phyloP scores from a whole-genome alignment of 257 asterid species.

The Handroanthus guayacan region DNA sequence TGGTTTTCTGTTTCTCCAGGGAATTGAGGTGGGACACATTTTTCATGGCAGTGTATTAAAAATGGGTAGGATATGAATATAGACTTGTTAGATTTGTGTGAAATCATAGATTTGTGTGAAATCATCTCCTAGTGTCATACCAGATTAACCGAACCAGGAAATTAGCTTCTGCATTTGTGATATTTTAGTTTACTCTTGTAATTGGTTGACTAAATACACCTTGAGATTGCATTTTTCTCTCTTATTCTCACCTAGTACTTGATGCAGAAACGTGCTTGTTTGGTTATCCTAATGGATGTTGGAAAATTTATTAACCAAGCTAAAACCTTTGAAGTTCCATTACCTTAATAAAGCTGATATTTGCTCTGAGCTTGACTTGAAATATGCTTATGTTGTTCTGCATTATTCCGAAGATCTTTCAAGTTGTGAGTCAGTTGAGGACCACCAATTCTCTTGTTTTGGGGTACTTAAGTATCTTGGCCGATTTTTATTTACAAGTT shows the following conservation, averaged over 20 bases:
- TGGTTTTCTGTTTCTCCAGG: too few relatives aligned
- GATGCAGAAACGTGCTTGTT: slow-evolving; percentile 26
- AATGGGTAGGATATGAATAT: too few relatives aligned
- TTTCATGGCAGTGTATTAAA: too few relatives aligned
- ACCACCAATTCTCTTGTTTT: slow-evolving; percentile 1
- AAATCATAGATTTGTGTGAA: too few relatives aligned
- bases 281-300: slow-evolving; percentile 17
- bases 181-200: too few relatives aligned
- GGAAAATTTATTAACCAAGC: slow-evolving; percentile 23
- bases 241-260: slow-evolving; percentile 18
- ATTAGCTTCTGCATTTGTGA: too few relatives aligned
- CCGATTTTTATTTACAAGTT: background rate
- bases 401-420: slow-evolving; percentile 29
- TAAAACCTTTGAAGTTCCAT: slow-evolving; percentile 20
- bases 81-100: too few relatives aligned
- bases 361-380: background rate
- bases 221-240: slow-evolving; percentile 36
- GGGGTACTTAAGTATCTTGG: slow-evolving; percentile 1
- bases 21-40: too few relatives aligned
- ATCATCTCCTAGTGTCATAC: too few relatives aligned
- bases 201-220: too few relatives aligned
- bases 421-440: background rate
- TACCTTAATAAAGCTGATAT: slow-evolving; percentile 12
- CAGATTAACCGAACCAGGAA: too few relatives aligned
- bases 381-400: slow-evolving; percentile 17